Evolutionary conservation across 73 alveolate species (phyloP).

Genomic region (Paramecium pentaurelia): DNA sequence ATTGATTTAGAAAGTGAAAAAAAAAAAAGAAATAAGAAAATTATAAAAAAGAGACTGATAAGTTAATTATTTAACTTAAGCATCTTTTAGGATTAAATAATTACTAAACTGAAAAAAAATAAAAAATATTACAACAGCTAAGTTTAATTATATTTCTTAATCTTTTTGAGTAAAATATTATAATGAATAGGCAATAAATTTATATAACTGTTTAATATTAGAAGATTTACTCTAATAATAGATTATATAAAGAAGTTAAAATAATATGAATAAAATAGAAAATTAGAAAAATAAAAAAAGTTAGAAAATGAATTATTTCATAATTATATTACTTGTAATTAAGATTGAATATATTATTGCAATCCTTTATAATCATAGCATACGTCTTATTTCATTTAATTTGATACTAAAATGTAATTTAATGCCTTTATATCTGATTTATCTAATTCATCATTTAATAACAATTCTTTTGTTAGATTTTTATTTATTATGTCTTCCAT

Average conservation of each 20-base stretch:
- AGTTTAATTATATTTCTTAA: no score
- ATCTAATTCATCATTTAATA: neutral
- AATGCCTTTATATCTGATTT: neutral
- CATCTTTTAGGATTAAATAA: no score
- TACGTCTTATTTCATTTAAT: neutral
- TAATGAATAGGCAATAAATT: no score
- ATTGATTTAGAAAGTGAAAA: neutral
- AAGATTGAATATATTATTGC: neutral
- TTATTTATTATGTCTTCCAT: neutral
- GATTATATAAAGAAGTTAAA: neutral
- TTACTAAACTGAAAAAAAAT: no score
- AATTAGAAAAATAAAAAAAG: neutral
- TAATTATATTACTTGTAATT: neutral
- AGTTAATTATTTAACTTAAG: no score
- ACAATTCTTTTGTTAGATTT: neutral
- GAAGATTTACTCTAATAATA: neutral
- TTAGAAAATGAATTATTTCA: neutral
- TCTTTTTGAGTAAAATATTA: no score
- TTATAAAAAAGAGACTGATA: no score
- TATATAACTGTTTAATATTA: no score
- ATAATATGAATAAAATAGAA: neutral
- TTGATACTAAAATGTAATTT: neutral
- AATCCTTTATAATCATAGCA: neutral
- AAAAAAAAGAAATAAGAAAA: neutral
- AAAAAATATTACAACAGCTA: neutral